Evolutionary conservation across 1,284 basidiomycete species (phyloP), one percentile per base, ranked within the genome.

Genomic region (Vanrija pseudolonga): DNA sequence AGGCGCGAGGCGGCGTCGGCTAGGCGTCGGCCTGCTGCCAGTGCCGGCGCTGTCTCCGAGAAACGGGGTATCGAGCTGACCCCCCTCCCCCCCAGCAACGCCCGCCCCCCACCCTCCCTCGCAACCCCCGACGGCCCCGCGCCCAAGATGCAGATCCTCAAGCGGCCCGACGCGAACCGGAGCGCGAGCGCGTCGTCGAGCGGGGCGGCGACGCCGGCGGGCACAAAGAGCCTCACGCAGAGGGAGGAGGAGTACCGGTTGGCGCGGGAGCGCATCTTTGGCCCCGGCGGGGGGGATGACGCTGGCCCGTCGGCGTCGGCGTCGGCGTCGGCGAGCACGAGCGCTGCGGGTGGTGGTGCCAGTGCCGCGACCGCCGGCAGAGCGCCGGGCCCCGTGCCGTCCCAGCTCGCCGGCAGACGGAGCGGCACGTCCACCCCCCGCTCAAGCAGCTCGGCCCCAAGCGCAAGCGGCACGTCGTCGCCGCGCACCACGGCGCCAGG

Each of bases 191-290:
- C 39, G 6, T 38, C 44, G 36, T 47, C 42, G 15, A 53, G 47
- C 43, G 59, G 59, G n/a, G 44, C 49, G 0, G 51, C 47, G 17
- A 55, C 59, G 39, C 56, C 53, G 42, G 32, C 32, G 32, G 20
- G 24, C 9, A n/a, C n/a, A n/a, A 61, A 61, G 51, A 48, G 45
- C 19, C 47, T 58, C 39, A 51, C 55, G 4, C 60, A 61, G 53
- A 36, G 60, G 5, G 60, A 61, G 40, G 60, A 61, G 51, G 60
- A 61, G 46, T 61, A 61, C 50, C 53, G 60, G 2, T 43, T 61
- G 1, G 60, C 60, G 8, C 50, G 60, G 14, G 60, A 61, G 51
- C 47, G 60, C 3, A 61, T 61, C 54, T 61, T 61, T 42, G 60
- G 58, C 12, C 23, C 48, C 12, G 23, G 28, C 11, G 24, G 15